Evolutionary conservation across 805 yeast species (phyloP), one percentile per base, ranked within the genome.

Genomic region (Candida corydali): DNA sequence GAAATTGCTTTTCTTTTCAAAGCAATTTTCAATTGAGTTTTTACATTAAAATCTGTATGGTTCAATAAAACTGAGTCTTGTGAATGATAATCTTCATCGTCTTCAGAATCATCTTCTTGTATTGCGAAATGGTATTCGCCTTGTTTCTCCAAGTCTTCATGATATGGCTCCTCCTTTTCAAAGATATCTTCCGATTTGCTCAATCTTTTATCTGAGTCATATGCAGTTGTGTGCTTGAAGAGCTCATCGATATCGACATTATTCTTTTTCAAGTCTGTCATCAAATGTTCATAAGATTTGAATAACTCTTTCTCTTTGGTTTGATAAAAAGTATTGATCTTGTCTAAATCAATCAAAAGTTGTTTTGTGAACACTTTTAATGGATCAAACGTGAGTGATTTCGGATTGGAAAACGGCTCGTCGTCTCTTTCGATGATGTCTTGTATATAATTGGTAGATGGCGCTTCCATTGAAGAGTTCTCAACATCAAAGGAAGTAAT

Each of bases 1-100:
- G 81, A 73, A 29, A 79, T 70, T 7, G 82, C 57, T 40, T 88
- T 66, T 50, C 80, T 80, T 59, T 80, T 83, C 45, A 85, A 67
- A 7, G 85, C 79, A 42, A 83, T 76, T 42, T 69, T 66, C 41
- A 70, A 57, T 43, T 80, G 80, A 25, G 60, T 63, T 52, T 70
- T 70, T 30, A 69, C 56, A 40, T 72, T 68, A 40, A 76, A 64
- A 49, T 76, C 78, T 8, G 65, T 58, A 37, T 70, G 76, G 37
- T 62, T 61, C 35, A 78, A 54, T 32, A 77, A 58, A 0, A 80
- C 78, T 12, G 79, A 65, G 41, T 73, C 67, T 22, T 51, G 50
- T 10, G 45, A 32, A 26, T 46, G 46, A 10, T 55, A 54, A 12
- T 56, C 60, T 4, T 54, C 60, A 19, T 56, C 60, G 29, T 49